phyloP scores from a whole-genome alignment of 257 asterid genomes.

The Lantana camara region DNA sequence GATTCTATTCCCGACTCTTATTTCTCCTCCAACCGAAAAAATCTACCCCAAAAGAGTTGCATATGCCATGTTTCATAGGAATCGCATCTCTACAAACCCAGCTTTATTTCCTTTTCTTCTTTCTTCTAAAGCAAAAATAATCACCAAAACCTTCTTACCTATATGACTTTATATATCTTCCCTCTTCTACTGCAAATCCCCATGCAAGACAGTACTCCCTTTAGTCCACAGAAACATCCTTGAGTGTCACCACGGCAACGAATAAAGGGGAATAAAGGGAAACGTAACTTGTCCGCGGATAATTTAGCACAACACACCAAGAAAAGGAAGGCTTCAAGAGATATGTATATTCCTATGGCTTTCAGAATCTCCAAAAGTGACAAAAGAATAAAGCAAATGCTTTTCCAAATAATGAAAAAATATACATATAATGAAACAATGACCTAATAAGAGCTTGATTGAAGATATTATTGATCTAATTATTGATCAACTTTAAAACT shows the following conservation, averaged over 20 bases:
- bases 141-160: slow-evolving; percentile 55
- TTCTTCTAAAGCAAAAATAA: slow-evolving; percentile 51
- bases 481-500: slow-evolving; percentile 35
- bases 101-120: slow-evolving; percentile 58
- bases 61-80: slow-evolving; percentile 58
- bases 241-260: slow-evolving; percentile 51
- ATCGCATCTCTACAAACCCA: slow-evolving; percentile 59
- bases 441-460: neutral
- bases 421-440: slow-evolving; percentile 15
- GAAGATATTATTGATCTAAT: slow-evolving; percentile 41
- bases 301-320: slow-evolving; percentile 28
- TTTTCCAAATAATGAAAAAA: slow-evolving; percentile 24
- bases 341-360: slow-evolving; percentile 40
- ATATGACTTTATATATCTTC: slow-evolving; percentile 43
- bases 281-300: slow-evolving; percentile 22
- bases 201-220: slow-evolving; percentile 41
- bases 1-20: slow-evolving; percentile 30
- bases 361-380: slow-evolving; percentile 37
- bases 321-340: slow-evolving; percentile 35
- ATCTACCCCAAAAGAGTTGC: slow-evolving; percentile 25
- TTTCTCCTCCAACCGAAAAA: slow-evolving; percentile 17
- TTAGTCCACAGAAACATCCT: slow-evolving; percentile 35
- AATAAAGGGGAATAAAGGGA: slow-evolving; percentile 47
- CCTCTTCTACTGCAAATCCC: slow-evolving; percentile 61
- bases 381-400: slow-evolving; percentile 31